Conservation (phyloP, 495 filamentous ascomycete genomes). For the Cairneyella variabilis region DNA sequence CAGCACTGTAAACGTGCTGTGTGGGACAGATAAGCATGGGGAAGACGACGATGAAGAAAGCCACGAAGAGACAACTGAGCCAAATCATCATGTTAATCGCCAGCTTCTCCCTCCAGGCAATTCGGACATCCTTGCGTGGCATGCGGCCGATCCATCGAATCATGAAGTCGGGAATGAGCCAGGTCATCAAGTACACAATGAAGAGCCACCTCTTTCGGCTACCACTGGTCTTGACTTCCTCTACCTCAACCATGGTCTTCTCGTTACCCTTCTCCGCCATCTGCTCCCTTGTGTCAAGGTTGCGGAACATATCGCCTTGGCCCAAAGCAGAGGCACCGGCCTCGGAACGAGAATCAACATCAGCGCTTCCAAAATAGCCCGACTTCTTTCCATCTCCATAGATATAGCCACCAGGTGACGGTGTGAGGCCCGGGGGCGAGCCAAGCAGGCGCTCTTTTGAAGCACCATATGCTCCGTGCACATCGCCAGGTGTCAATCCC, state of each 20-base stretch:
- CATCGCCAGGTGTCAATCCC: slow-evolving; percentile 32
- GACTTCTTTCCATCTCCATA: slow-evolving; percentile 70
- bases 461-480: slow-evolving; percentile 53
- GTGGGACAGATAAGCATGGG: slow-evolving; percentile 86
- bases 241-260: slow-evolving; percentile 84
- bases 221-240: slow-evolving; percentile 71
- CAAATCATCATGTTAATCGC: slow-evolving; percentile 99
- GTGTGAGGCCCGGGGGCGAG: slow-evolving; percentile 49
- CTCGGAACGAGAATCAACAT: slow-evolving; percentile 83
- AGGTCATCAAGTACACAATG: slow-evolving; percentile 83
- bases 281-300: slow-evolving; percentile 87
- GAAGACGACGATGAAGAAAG: slow-evolving; percentile 88
- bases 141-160: slow-evolving; percentile 79
- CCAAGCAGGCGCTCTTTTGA: slow-evolving; percentile 68
- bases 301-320: slow-evolving; percentile 95
- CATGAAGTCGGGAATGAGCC: slow-evolving; percentile 78
- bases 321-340: slow-evolving; percentile 85
- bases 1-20: slow-evolving; percentile 79
- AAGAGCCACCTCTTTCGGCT: slow-evolving; percentile 90
- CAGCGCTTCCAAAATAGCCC: slow-evolving; percentile 78
- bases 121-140: slow-evolving; percentile 87
- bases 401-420: slow-evolving; percentile 47
- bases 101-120: slow-evolving; percentile 94
- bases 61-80: slow-evolving; percentile 71
- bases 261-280: slow-evolving; percentile 96